Base-by-base conservation (phyloP, 805 yeast species). In the Saccharomycopsis babjevae region DNA sequence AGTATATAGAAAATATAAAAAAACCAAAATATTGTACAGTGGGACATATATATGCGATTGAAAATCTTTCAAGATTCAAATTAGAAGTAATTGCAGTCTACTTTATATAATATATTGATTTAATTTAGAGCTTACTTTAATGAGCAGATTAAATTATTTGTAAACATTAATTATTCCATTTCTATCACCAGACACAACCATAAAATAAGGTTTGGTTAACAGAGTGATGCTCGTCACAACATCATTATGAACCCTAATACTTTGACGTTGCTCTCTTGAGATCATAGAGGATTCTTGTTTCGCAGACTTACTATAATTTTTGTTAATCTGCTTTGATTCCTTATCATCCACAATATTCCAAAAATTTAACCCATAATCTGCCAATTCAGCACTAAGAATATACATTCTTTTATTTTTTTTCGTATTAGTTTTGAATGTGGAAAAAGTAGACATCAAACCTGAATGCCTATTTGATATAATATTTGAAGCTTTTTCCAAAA, bases 141-240 rank as follows among this genome's bases (percentile, higher is more conserved):
- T 5, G n/a, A 50, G 15, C 15, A 4, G 18, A 7, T 18, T n/a
- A 32, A 32, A 20, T 54, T 67, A 80, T 66, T 76, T 78, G 69
- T 81, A 86, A 1, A 88, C 79, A 68, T 83, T 83, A 38, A 89
- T 74, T 1, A 73, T 75, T 0, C 96, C 96, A 50, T 82, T 77
- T 60, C 89, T 73, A 66, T 88, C 96, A 1, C 75, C 89, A 1
- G 87, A 77, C 2, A 88, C 72, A 1, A 88, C 69, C 83, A 88
- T 79, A 50, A 80, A 82, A 61, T 78, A 79, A 0, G 89, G 89
- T 10, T 70, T 68, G 16, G 73, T 64, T 16, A 83, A 69, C 18
- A 80, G 67, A 0, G 76, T 77, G 3, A 85, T 71, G 46, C 74
- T 85, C 1, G 76, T 76, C 42, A 86, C 77, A 1, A 73, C 66